Base-by-base conservation (phyloP, 1,284 basidiomycete species). In the Prillingera fragicola region DNA sequence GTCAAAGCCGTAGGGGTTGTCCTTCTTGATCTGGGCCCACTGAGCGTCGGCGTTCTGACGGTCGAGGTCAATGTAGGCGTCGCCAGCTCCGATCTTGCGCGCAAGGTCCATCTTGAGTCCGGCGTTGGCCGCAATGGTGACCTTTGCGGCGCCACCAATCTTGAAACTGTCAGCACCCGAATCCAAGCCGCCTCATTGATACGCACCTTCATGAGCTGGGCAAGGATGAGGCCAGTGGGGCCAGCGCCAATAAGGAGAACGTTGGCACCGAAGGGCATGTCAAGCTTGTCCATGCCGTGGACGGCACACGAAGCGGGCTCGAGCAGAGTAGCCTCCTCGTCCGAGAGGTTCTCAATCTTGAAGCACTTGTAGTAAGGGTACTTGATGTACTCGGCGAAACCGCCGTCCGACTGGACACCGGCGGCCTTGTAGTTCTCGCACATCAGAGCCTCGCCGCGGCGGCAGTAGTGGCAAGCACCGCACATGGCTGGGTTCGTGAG, bases 251-350 rank as follows among this genome's bases (percentile, higher is more conserved):
- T 77, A 43, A 90, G 74, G 35, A 90, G 77, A 13, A 81, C 85
- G 45, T 87, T 84, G 34, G 82, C 74, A 27, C 87, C 87, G 50
- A 87, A 83, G 14, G 82, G 77, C 22, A 84, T 80, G 48, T 76
- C 77, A 41, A 91, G 77, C 64, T 85, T 87, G 73, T 90, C 88
- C 49, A 88, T 77, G 12, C 87, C 87, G 70, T 91, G 88, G 42
- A 91, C 79, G 14, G 87, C 87, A 64, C 87, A 91, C 13, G 87
- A 82, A 4, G 87, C 84, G 15, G 87, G 87, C 67, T 91, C 87
- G 42, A 90, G 74, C n/a, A 91, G 77, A 4, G 85, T 88, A 0
- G 87, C 83, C 59, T 90, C 85, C 68, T 87, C 83, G 59, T 90
- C 86, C n/a, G 81, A 78, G 33, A 90, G 76, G 70, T 89, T 89